Percentiles rank a stretch among this genome's conserved stretches.
Conservation (phyloP, 2,329 filamentous ascomycete species). For the Aspergillus floridensis region DNA sequence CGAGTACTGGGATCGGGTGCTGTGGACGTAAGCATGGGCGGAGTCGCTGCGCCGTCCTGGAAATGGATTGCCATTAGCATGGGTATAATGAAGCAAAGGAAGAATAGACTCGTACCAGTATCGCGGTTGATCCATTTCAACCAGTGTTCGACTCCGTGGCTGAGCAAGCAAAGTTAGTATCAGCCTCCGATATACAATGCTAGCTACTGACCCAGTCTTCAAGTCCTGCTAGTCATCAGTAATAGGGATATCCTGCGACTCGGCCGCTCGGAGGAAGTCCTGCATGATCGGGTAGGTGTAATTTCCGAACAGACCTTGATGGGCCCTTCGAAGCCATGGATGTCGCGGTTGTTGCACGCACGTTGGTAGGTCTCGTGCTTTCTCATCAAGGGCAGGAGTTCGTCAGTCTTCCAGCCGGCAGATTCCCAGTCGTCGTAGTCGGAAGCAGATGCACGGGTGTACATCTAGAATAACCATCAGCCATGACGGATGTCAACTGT, state of each 20-base stretch:
- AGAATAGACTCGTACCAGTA: conserved; percentile 41
- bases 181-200: neutral
- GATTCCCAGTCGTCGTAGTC: conserved; percentile 78
- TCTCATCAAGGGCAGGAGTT: conserved; percentile 72
- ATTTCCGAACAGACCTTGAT: conserved; percentile 80
- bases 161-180: conserved; percentile 10
- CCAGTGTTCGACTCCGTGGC: conserved; percentile 75
- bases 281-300: conserved; percentile 80
- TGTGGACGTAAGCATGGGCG: conserved; percentile 75
- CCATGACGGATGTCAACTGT: neutral
- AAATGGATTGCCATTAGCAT: conserved; percentile 13
- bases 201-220: conserved; percentile 33
- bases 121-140: conserved; percentile 77
- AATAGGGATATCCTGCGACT: conserved; percentile 70
- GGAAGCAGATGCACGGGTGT: conserved; percentile 67
- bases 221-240: conserved; percentile 77
- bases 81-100: neutral
- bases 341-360: conserved; percentile 57
- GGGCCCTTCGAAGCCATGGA: conserved; percentile 75
- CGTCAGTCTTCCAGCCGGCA: conserved; percentile 75
- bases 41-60: conserved; percentile 72
- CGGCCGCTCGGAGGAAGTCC: conserved; percentile 70
- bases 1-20: conserved; percentile 65
- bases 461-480: conserved; percentile 54
- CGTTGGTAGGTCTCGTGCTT: conserved; percentile 79